phyloP scores from a whole-genome alignment of 768 basidiomycete species.

The Xanthoconium stramineum region DNA sequence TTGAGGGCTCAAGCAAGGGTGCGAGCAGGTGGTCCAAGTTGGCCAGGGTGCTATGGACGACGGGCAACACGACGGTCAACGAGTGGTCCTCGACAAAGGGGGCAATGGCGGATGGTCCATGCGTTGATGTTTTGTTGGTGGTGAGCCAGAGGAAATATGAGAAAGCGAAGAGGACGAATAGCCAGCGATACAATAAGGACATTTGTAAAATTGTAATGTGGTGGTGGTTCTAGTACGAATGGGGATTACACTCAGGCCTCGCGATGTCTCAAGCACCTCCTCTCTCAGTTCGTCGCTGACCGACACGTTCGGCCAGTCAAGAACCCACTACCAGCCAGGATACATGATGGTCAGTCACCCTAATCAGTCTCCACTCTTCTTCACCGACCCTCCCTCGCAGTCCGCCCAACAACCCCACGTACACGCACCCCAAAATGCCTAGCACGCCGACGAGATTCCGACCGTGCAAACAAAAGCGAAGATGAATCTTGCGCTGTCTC shows the following conservation, averaged over 20 bases:
- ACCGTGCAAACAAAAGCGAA: conserved; percentile 80
- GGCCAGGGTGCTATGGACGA: conserved; percentile 35
- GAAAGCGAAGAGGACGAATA: neutral
- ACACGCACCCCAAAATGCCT: conserved; percentile 49
- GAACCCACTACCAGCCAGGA: conserved; percentile 76
- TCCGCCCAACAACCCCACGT: conserved; percentile 64
- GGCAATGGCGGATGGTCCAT: neutral
- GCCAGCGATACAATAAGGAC: neutral
- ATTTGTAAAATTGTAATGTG: neutral
- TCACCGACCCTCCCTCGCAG: conserved; percentile 30
- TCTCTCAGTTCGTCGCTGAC: conserved; percentile 51
- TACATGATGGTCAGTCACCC: conserved; percentile 67
- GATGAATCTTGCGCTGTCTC: conserved; percentile 64
- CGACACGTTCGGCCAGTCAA: conserved; percentile 68
- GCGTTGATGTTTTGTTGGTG: neutral
- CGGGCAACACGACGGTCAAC: conserved; percentile 49
- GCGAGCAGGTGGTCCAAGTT: conserved; percentile 34
- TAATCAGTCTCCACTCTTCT: neutral
- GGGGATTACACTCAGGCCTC: too few species aligned
- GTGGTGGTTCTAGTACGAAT: too few species aligned
- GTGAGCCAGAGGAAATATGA: conserved; percentile 13
- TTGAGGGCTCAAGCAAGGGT: conserved; percentile 37
- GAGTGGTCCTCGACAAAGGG: conserved; percentile 29
- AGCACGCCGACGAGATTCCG: conserved; percentile 70
- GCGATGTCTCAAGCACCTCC: conserved; percentile 41